Evolutionary conservation across 2,329 filamentous ascomycete genomes (phyloP).

Genomic region (Aspergillus pseudotamarii): DNA sequence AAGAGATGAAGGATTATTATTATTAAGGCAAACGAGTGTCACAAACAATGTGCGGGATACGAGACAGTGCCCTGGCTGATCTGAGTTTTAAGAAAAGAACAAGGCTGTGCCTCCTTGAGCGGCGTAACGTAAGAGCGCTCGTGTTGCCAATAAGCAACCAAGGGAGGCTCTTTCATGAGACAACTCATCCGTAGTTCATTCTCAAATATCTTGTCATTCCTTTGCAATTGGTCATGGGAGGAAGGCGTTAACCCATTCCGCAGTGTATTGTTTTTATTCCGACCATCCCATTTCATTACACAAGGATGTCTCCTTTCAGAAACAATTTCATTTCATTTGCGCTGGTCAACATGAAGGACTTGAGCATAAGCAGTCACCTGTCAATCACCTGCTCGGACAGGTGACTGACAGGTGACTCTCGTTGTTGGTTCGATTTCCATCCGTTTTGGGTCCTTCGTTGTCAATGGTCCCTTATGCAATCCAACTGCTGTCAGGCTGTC

Average conservation of each 20-base stretch:
- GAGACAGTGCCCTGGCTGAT: neutral
- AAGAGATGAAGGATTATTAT: too few species aligned
- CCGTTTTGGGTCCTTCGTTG: neutral
- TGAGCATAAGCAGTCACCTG: neutral
- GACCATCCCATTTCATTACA: neutral
- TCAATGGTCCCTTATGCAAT: neutral
- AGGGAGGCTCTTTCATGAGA: neutral
- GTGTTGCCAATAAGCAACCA: neutral
- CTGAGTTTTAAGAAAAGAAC: neutral
- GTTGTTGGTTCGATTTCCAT: neutral
- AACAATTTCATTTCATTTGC: neutral
- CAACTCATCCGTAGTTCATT: neutral
- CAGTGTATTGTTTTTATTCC: neutral
- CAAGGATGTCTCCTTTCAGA: neutral
- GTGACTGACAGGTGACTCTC: neutral
- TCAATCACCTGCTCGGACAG: too few species aligned
- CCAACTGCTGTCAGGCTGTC: neutral
- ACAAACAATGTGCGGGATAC: neutral
- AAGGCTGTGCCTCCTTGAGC: neutral
- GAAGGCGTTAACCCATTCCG: neutral
- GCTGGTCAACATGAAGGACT: neutral
- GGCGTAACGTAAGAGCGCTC: neutral
- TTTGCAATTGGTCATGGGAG: neutral
- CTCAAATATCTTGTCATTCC: neutral
- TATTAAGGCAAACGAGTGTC: neutral